Evolutionary conservation across 768 basidiomycete genomes (phyloP), one percentile per base, ranked within the genome.

Genomic region (Pleurotus ostreatus): DNA sequence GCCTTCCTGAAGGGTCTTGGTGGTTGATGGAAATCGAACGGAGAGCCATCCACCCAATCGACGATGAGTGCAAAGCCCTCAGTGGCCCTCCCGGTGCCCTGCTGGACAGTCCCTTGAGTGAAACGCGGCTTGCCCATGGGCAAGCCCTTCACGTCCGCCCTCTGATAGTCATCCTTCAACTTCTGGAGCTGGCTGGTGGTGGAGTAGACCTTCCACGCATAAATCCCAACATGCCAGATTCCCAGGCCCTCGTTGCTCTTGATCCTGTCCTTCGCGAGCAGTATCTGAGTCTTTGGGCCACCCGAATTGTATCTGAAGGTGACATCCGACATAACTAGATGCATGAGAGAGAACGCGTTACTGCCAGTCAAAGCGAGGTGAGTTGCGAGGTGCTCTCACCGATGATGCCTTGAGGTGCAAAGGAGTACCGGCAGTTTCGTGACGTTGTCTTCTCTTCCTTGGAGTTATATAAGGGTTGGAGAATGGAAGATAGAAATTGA

Each of bases 41-140:
- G 30, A 1, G 46, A 22, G 16, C 53, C 53, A 20, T 22, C 22
- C 51, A 43, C 13, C 53, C 53, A 55, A 13, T 40, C 3, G n/a
- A 25, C 43, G 53, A 55, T 40, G n/a, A 55, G 9, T 3, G 53
- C 53, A 41, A 55, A 55, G 16, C 53, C 53, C 1, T 40, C 16
- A 20, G 43, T 55, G 15, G 53, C 11, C 23, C 25, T 13, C 12
- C 16, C 41, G 11, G 8, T 34, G 1, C 41, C 41, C 20, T 44
- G 44, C 20, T 13, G 16, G 18, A 55, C 53, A 5, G 9, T 55
- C 9, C 53, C 40, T 25, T 45, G 39, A 20, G 7, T n/a, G n/a
- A 46, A 44, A 30, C 20, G 43, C 15, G 53, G 53, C n/a, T 22
- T 22, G 43, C 53, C 53, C 43, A 55, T 55, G 20, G 53, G 53